These are phyloP conservation scores for Torulaspora franciscae DNA, from an alignment of 805 yeast species.

Conservation along the genomic window DNA sequence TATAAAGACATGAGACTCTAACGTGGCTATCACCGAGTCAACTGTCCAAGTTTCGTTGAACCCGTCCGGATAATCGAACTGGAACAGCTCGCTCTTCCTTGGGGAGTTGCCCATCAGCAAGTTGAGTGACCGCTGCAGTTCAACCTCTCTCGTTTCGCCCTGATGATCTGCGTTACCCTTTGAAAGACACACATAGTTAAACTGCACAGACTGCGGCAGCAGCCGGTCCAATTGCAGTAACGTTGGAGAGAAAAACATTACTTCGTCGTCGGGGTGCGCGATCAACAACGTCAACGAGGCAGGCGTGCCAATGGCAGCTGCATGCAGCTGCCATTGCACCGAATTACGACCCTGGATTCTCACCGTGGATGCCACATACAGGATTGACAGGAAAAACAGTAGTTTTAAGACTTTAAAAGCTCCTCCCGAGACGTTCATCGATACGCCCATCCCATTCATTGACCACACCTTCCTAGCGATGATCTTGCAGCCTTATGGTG, in stretches of 20 bases:
- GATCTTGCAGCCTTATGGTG: no score
- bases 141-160: slow-evolving; percentile 59
- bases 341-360: slow-evolving; percentile 11
- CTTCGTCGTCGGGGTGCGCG: slow-evolving; percentile 98
- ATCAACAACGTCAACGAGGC: slow-evolving; percentile 43
- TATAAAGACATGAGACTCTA: slow-evolving; percentile 8
- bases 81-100: slow-evolving; percentile 17
- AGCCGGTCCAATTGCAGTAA: slow-evolving; percentile 23
- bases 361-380: slow-evolving; percentile 5
- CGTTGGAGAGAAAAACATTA: slow-evolving; percentile 89
- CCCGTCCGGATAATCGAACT: slow-evolving; percentile 55
- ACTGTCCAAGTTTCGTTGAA: slow-evolving; percentile 63
- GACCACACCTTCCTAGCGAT: not conserved
- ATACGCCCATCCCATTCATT: not conserved
- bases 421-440: slow-evolving; percentile 10
- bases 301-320: not conserved
- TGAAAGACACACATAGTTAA: slow-evolving; percentile 66
- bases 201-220: slow-evolving; percentile 17
- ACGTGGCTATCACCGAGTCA: slow-evolving; percentile 19
- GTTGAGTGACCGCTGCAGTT: slow-evolving; percentile 40
- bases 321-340: slow-evolving; percentile 6
- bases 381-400: slow-evolving; percentile 10
- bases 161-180: slow-evolving; percentile 72
- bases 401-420: slow-evolving; percentile 11
- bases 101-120: slow-evolving; percentile 17